Evolutionary conservation across 129 eudicot genomes (phyloP).

Genomic region (Cynara cardunculus): DNA sequence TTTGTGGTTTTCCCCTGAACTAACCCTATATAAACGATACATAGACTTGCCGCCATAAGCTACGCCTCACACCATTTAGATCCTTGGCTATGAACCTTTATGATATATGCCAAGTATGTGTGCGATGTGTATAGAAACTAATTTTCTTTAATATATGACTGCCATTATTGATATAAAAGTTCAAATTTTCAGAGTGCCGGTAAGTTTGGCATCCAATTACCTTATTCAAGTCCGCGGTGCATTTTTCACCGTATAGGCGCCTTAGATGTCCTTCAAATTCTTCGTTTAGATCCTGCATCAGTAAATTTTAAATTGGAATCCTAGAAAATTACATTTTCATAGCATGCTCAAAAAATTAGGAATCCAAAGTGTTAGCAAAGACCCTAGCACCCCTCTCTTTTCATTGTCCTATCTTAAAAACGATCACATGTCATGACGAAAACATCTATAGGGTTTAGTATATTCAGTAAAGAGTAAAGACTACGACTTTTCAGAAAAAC

Average conservation of each 20-base stretch:
- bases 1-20: too few species aligned
- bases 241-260: slow-evolving; percentile 52
- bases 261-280: slow-evolving; percentile 70
- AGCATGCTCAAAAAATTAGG: not conserved
- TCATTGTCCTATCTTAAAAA: not conserved
- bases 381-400: not conserved
- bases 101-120: too few species aligned
- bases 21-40: too few species aligned
- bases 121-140: too few species aligned
- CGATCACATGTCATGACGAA: not conserved
- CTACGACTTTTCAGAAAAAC: not conserved
- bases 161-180: too few species aligned
- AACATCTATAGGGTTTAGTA: not conserved
- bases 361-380: not conserved
- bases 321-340: not conserved
- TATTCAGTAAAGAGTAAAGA: not conserved
- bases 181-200: not conserved
- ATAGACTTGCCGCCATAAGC: too few species aligned
- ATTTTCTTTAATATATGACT: too few species aligned
- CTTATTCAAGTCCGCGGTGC: slow-evolving; percentile 75
- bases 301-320: not conserved
- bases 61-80: too few species aligned
- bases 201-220: slow-evolving; percentile 22
- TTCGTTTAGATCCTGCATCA: slow-evolving; percentile 71
- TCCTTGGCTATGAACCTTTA: too few species aligned